Conservation (phyloP, 2,329 filamentous ascomycete species). For the Clonostachys chloroleuca region DNA sequence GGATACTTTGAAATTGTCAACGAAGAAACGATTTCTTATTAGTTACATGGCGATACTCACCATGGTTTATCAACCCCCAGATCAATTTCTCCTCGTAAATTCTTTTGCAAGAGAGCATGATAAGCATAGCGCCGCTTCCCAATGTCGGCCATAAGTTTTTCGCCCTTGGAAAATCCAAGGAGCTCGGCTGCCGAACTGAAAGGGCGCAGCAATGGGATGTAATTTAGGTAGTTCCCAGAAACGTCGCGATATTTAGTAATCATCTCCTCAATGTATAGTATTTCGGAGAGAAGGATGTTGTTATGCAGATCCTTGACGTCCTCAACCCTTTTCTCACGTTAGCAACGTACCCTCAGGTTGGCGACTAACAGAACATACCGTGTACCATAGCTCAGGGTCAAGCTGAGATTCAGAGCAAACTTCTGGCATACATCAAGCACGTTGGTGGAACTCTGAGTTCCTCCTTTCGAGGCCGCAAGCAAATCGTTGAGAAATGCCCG, state of each 20-base stretch:
- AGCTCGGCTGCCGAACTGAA: conserved; percentile 5
- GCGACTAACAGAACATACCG: conserved; percentile 17
- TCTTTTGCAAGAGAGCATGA: conserved; percentile 8
- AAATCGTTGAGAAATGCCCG: conserved; percentile 54
- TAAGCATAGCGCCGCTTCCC: conserved; percentile 10
- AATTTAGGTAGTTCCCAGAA: conserved; percentile 10
- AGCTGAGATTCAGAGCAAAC: conserved; percentile 58
- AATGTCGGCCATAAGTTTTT: conserved; percentile 7
- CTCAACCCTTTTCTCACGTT: conserved; percentile 14
- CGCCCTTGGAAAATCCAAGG: conserved; percentile 1
- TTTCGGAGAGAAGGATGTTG: conserved; percentile 15
- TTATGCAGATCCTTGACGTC: conserved; percentile 9
- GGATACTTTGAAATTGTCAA: conserved; percentile 53
- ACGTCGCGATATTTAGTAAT: conserved; percentile 8
- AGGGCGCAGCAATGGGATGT: conserved; percentile 11
- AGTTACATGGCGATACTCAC: neutral
- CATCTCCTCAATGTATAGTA: conserved; percentile 11
- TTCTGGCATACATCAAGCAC: conserved; percentile 60
- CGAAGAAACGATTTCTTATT: no score
- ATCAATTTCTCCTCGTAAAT: conserved; percentile 7
- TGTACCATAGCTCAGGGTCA: conserved; percentile 62
- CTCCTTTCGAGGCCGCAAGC: conserved; percentile 49
- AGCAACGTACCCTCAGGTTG: neutral
- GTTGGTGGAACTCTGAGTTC: conserved; percentile 47
- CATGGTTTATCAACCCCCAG: conserved; percentile 59